Evolutionary conservation across 2,329 filamentous ascomycete genomes (phyloP).

Genomic region (Bipolaris gigantea): DNA sequence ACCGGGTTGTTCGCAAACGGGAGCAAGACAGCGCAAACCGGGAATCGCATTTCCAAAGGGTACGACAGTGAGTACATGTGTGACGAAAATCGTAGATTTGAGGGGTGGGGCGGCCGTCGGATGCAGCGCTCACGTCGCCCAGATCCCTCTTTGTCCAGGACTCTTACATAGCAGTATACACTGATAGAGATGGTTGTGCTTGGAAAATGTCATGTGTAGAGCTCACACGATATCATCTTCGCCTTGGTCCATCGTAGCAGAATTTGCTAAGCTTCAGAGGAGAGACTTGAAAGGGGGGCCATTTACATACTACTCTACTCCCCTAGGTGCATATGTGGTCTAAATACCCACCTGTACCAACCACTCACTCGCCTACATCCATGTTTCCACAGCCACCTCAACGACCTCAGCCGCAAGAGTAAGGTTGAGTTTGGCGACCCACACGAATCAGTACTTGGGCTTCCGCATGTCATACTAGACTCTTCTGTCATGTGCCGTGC

Average conservation of each 20-base stretch:
- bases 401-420: no score
- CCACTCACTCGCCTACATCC: constrained; percentile 9
- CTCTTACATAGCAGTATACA: no score
- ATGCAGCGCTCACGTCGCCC: no score
- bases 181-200: no score
- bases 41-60: not conserved
- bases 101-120: no score
- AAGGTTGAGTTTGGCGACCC: no score
- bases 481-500: no score
- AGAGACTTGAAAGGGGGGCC: not conserved
- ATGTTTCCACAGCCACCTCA: not conserved
- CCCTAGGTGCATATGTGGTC: constrained; percentile 18
- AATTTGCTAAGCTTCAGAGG: not conserved
- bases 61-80: not conserved
- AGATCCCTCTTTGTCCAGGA: no score
- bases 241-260: not conserved
- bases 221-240: not conserved
- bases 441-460: no score
- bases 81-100: not conserved
- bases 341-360: constrained; percentile 17
- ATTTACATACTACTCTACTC: not conserved
- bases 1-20: not conserved
- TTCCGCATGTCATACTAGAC: no score
- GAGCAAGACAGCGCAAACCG: not conserved
- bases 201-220: no score